Evolutionary conservation across 169 alveolate genomes (phyloP), one percentile per base, ranked within the genome.

Genomic region (Babesia gibsoni): DNA sequence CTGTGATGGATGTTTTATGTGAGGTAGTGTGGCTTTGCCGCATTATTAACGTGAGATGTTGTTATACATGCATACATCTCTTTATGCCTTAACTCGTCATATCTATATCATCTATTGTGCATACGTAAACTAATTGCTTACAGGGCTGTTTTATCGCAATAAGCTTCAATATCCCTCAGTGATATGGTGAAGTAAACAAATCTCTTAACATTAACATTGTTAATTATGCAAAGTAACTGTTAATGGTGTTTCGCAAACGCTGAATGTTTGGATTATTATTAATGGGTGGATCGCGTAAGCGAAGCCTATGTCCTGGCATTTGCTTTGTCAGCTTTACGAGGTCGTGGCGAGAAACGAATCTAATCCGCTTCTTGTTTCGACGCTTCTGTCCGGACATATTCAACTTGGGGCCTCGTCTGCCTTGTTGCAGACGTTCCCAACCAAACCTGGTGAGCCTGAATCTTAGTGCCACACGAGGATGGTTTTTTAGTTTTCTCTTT

Each of bases 361-460:
- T 86, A 42, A 86, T 74, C 53, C 85, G 82, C 83, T 57, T 86
- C 65, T 81, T 86, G 77, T 86, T 85, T 64, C 82, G 68, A 54
- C 64, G 81, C 49, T 86, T 72, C 58, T 65, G 65, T 16, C 52
- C 63, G 23, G 88, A 73, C 2, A 86, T 41, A 67, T 86, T 70
- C 39, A 52, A 65, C 43, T 86, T 86, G 35, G 69, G 74, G 33
- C 88, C 88, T 33, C 74, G 54, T 52, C 92, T 52, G 33, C 90
- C 88, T 49, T 82, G 63, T 46, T 77, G 90, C 22, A 86, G 48
- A 29, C 92, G 69, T 49, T 86, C 92, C 92, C 92, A 86, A 30
- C 92, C 92, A 61, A 86, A 86, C 53, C 87, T 61, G 16, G 92
- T 86, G 41, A 86, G 79, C 39, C 92, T 79, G 63, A 86, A 86